phyloP scores from a whole-genome alignment of 345 rosid species.

The Camelina hispida region DNA sequence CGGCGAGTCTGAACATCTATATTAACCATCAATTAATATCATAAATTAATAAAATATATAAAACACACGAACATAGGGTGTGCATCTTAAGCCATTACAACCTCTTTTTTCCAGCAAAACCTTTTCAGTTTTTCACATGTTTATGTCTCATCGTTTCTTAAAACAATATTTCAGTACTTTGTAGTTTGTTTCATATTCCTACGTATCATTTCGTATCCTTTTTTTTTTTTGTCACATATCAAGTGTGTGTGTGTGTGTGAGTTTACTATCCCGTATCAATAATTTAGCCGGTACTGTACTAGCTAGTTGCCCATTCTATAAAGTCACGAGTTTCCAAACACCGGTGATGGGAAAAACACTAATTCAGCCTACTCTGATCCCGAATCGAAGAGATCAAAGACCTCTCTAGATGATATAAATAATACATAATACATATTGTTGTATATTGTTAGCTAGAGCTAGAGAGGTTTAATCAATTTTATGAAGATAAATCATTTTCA shows the following conservation, averaged over 20 bases:
- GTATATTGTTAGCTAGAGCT: too few relatives aligned
- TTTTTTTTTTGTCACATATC: not conserved
- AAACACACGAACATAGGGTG: slow-evolving; percentile 4
- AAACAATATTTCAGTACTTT: slow-evolving; percentile 3
- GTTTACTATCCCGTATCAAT: not conserved
- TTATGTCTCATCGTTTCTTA: slow-evolving; percentile 32
- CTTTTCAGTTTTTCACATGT: slow-evolving; percentile 36
- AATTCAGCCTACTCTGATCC: not conserved
- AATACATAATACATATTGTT: too few relatives aligned
- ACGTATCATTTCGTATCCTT: not conserved
- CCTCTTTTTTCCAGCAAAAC: slow-evolving; percentile 18
- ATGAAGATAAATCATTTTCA: too few relatives aligned
- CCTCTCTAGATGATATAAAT: too few relatives aligned
- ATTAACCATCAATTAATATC: slow-evolving; percentile 36
- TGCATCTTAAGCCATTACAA: slow-evolving; percentile 24
- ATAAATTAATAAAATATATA: not conserved
- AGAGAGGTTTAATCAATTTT: too few relatives aligned
- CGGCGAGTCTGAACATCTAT: slow-evolving; percentile 29
- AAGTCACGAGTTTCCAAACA: not conserved
- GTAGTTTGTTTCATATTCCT: slow-evolving; percentile 14
- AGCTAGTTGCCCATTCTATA: not conserved
- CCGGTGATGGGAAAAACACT: not conserved
- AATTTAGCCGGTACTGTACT: not conserved
- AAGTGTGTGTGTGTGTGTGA: not conserved
- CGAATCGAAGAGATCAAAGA: not conserved